Conservation (phyloP, 2,329 filamentous ascomycete species). For the Colletotrichum camelliae region DNA sequence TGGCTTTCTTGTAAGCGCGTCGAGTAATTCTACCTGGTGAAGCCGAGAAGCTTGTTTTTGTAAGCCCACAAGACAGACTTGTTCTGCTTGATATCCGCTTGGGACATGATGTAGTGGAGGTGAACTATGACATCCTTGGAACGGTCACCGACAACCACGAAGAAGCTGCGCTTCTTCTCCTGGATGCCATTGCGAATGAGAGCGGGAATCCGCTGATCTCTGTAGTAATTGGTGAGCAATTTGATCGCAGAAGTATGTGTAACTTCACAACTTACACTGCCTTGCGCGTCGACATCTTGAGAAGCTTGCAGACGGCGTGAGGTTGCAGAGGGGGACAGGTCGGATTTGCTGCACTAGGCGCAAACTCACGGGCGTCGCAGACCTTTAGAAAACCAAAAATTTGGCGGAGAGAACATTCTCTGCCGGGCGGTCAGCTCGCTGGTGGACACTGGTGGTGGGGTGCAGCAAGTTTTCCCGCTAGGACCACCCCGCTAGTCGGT, state of each 20-base stretch:
- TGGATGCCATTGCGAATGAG: constrained; percentile 90
- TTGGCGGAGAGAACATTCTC: constrained; percentile 36
- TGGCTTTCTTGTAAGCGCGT: not conserved
- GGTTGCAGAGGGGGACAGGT: not conserved
- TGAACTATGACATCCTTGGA: constrained; percentile 97
- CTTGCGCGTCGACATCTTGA: constrained; percentile 63
- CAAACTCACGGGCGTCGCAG: not conserved
- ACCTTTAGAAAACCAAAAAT: constrained; percentile 39
- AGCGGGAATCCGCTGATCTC: constrained; percentile 88
- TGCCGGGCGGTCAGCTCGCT: constrained; percentile 42
- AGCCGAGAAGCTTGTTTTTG: constrained; percentile 95
- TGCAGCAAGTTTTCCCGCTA: constrained; percentile 10
- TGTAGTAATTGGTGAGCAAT: constrained; percentile 35
- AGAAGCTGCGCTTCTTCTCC: constrained; percentile 98
- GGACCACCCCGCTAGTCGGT: not conserved
- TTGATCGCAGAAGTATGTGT: not conserved
- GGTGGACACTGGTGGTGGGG: constrained; percentile 2
- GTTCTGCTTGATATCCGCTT: constrained; percentile 83
- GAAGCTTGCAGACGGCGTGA: constrained; percentile 8
- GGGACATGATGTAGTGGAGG: constrained; percentile 89
- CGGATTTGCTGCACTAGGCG: constrained; percentile 1
- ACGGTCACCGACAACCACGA: constrained; percentile 92
- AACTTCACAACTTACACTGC: constrained; percentile 46
- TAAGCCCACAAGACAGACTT: constrained; percentile 98
- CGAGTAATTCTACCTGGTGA: constrained; percentile 67